Conservation (phyloP, 176 grass and related monocot genomes). For the Saccharum officinarum region DNA sequence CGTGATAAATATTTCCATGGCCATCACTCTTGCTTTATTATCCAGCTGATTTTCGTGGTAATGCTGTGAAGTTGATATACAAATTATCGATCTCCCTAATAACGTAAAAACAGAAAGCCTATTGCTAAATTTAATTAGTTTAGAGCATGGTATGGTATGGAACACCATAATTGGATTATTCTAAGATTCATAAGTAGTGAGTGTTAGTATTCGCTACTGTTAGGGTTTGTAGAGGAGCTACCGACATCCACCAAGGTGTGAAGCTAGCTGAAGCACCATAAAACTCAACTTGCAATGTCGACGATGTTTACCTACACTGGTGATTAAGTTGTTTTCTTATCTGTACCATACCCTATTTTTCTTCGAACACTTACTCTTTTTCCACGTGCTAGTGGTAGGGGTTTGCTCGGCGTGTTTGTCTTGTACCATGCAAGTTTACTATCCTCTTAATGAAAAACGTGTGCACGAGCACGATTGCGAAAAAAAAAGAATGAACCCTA, state of each 20-base stretch:
- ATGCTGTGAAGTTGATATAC: not conserved
- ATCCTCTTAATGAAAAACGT: not conserved
- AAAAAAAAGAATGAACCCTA: too few species aligned
- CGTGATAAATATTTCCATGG: not conserved
- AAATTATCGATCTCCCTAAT: not conserved
- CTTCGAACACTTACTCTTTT: too few species aligned
- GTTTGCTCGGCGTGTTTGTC: too few species aligned
- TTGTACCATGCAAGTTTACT: not conserved
- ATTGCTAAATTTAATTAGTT: not conserved
- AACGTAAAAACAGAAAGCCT: not conserved
- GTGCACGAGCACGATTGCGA: not conserved
- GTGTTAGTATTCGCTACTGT: not conserved
- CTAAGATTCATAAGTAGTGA: not conserved
- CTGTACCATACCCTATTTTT: too few species aligned
- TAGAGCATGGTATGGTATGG: not conserved
- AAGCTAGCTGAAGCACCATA: not conserved
- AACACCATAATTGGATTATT: too few species aligned
- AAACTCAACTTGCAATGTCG: too few species aligned
- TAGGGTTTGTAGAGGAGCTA: not conserved
- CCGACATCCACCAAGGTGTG: not conserved
- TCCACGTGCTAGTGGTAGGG: too few species aligned
- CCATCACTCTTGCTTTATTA: not conserved
- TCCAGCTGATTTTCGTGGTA: not conserved
- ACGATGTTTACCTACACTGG: too few species aligned
- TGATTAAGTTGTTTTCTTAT: too few species aligned